Base-by-base conservation (phyloP, 1,139 yeast species). In the Hemisphaericaspora subhashii region DNA sequence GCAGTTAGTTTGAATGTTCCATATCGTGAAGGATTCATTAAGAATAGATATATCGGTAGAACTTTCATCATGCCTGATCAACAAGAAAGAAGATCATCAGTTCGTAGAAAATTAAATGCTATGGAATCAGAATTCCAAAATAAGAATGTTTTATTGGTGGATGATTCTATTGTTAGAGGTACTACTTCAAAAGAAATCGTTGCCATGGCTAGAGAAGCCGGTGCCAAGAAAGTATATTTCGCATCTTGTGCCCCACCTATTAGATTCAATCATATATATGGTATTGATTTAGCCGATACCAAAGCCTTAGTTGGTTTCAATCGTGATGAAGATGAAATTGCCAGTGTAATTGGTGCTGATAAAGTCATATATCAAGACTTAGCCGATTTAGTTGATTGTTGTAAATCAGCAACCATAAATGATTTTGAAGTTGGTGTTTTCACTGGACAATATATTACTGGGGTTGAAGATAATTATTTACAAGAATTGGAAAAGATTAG, bases 51-150 rank as follows among this genome's bases (percentile, higher is more conserved):
- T 57, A 95, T 92, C 46, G 98, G 98, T 26, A 81, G 99, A 62
- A 92, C 99, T 0, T 92, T 92, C 59, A 92, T 92, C 57, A 92
- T 92, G 99, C 98, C 98, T 11, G 90, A 89, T 67, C 98, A 94
- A 68, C 81, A 83, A 60, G 95, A 89, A 65, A 81, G 99, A 64
- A 82, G 90, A 42, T 87, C 96, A 9, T 85, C 95, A 24, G 99
- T 92, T 16, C 80, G 98, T 58, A 79, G 96, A 54, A 92, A 92
- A 67, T 75, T 92, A 57, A 92, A 92, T 62, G 97, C 98, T 5
- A 92, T 92, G 97, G 89, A 83, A 46, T 79, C 87, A 39, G 99
- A 94, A 67, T 92, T 92, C 61, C 74, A 77, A 50, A 94, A 79
- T 47, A 80, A 88, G 54, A 83, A 81, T 46, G 98, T 92, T n/a